Evolutionary conservation across 2,329 filamentous ascomycete genomes (phyloP).

Genomic region (Thelonectria olida): DNA sequence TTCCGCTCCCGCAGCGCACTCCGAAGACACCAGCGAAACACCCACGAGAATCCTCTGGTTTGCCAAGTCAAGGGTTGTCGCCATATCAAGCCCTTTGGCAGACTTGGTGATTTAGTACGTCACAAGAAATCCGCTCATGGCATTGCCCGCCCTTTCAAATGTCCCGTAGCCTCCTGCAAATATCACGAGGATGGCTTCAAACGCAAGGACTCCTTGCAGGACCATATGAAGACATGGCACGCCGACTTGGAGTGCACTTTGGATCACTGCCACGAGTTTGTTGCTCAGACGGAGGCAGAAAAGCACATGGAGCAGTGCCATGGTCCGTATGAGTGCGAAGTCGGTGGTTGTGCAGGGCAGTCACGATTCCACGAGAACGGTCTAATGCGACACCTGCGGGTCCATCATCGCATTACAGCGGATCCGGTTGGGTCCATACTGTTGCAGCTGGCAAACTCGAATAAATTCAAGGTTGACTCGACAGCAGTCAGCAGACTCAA

Average conservation of each 20-base stretch:
- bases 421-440: too few species aligned
- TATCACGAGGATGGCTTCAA: background rate
- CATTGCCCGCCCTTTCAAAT: background rate
- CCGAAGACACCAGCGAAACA: background rate
- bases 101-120: background rate
- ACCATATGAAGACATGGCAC: background rate
- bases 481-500: too few species aligned
- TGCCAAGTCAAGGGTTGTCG: background rate
- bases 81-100: background rate
- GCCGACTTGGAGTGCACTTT: background rate
- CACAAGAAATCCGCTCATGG: background rate
- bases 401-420: background rate
- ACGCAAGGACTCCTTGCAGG: background rate
- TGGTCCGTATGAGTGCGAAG: background rate
- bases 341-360: background rate
- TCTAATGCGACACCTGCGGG: background rate
- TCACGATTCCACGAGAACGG: background rate
- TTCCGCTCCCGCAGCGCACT: background rate
- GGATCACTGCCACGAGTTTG: background rate
- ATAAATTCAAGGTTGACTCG: too few species aligned
- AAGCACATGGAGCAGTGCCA: background rate
- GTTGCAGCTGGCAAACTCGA: too few species aligned
- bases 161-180: background rate
- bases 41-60: background rate
- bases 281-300: background rate